These are phyloP conservation scores for Xylaria nigripes DNA, from an alignment of 495 filamentous ascomycete species.

Conservation along the genomic window DNA sequence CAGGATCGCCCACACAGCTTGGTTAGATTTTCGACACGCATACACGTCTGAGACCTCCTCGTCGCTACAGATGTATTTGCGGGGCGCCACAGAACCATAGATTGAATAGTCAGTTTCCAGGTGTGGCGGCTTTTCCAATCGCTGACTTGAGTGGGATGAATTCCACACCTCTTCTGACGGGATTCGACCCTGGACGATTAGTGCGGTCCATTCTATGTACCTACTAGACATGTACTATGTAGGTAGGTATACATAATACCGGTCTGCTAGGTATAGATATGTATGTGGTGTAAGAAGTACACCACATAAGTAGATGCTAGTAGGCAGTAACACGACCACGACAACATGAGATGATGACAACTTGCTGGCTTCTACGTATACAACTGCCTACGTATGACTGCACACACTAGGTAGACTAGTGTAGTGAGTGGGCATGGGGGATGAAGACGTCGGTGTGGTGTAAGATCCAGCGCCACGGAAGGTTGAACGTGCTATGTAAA, in stretches of 20 bases:
- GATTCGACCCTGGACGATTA: conserved; percentile 2
- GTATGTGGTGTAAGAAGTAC: too few relatives aligned
- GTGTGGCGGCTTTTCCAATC: conserved; percentile 8
- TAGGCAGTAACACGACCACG: neutral
- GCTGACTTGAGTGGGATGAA: neutral
- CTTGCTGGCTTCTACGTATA: too few relatives aligned
- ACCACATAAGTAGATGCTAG: neutral
- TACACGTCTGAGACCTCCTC: neutral
- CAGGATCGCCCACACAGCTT: conserved; percentile 28
- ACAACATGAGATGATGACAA: neutral
- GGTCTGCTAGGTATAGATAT: too few relatives aligned
- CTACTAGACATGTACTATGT: too few relatives aligned
- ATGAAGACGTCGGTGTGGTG: conserved; percentile 5
- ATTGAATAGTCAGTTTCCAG: conserved; percentile 5
- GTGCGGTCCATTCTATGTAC: neutral
- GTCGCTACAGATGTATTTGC: neutral
- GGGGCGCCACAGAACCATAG: conserved; percentile 5
- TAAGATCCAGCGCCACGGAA: conserved; percentile 9
- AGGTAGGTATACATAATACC: too few relatives aligned
- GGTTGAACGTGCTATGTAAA: neutral
- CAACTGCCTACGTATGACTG: too few relatives aligned
- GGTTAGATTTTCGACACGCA: conserved; percentile 18
- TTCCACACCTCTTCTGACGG: conserved; percentile 6
- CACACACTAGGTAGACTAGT: neutral
- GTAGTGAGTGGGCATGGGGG: neutral